These are phyloP conservation scores for Plasmodium inui DNA, from an alignment of 169 alveolate genomes.

Conservation along the genomic window DNA sequence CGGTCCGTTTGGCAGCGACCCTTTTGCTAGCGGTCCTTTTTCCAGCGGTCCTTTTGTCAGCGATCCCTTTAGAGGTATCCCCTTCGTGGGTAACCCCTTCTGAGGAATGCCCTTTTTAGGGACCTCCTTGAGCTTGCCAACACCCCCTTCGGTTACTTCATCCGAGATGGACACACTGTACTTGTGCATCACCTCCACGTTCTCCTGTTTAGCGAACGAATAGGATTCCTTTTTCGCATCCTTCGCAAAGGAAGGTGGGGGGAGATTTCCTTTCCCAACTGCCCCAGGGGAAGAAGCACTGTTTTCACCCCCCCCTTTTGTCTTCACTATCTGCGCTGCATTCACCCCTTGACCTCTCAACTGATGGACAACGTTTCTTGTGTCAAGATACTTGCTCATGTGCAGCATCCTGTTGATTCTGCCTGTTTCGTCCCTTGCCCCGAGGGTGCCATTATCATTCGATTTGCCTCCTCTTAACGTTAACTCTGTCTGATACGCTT, in stretches of 20 bases:
- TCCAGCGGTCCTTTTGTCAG: too few relatives aligned
- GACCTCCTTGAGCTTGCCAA: not conserved
- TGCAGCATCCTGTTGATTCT: not conserved
- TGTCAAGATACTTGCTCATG: slow-evolving; percentile 8
- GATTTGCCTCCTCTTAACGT: not conserved
- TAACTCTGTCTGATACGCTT: not conserved
- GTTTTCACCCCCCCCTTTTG: not conserved
- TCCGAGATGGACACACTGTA: not conserved
- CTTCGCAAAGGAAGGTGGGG: not conserved
- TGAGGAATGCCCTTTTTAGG: not conserved
- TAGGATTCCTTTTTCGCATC: not conserved
- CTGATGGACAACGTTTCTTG: not conserved
- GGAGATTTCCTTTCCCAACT: not conserved
- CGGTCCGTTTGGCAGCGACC: not conserved
- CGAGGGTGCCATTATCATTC: not conserved
- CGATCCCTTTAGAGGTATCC: too few relatives aligned
- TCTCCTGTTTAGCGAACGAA: not conserved
- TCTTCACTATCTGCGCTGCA: not conserved
- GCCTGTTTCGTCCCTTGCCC: not conserved
- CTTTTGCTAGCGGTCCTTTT: not conserved
- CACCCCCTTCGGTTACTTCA: not conserved
- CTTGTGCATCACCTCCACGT: not conserved
- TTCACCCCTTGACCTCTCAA: not conserved
- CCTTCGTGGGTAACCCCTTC: not conserved
- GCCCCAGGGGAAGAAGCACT: not conserved